Conservation (phyloP, 139 green algal species). For the Micractinium conductrix region DNA sequence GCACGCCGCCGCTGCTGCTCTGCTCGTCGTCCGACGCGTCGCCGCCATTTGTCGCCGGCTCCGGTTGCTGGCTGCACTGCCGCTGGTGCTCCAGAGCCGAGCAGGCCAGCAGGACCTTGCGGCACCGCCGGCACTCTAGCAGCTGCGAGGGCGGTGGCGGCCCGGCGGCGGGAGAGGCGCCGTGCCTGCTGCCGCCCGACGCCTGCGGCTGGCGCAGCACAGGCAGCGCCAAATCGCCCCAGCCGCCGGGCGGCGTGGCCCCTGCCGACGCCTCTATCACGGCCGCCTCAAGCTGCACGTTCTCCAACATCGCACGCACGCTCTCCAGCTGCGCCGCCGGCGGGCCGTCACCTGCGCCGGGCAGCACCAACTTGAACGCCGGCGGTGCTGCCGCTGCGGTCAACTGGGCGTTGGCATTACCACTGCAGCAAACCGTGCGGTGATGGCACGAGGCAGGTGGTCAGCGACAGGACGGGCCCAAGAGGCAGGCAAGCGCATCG, state of each 20-base stretch:
- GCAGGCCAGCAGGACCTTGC: slow-evolving; percentile 19
- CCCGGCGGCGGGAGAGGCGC: not conserved
- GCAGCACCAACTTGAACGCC: not conserved
- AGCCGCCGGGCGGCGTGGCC: not conserved
- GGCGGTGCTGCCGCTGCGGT: not conserved
- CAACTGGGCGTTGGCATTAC: not conserved
- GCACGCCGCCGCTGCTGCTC: slow-evolving; percentile 21
- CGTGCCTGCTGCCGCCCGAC: not conserved
- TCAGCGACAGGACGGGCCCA: not conserved
- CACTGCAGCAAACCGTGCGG: not conserved
- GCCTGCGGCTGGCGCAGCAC: not conserved
- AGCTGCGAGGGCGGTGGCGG: not conserved
- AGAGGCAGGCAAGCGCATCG: not conserved
- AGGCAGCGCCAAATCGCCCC: slow-evolving; percentile 12
- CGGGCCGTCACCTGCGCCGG: not conserved
- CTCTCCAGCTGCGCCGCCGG: not conserved
- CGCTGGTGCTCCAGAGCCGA: slow-evolving; percentile 8
- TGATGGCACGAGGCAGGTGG: not conserved
- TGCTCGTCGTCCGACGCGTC: not conserved
- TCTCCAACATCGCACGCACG: not conserved
- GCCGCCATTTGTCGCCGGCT: not conserved
- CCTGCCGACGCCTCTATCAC: not conserved
- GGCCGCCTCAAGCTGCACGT: not conserved
- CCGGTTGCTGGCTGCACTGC: slow-evolving; percentile 9
- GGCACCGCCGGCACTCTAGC: slow-evolving; percentile 18